Base-by-base conservation (phyloP, 805 yeast genomes). In the Candida vaughaniae region DNA sequence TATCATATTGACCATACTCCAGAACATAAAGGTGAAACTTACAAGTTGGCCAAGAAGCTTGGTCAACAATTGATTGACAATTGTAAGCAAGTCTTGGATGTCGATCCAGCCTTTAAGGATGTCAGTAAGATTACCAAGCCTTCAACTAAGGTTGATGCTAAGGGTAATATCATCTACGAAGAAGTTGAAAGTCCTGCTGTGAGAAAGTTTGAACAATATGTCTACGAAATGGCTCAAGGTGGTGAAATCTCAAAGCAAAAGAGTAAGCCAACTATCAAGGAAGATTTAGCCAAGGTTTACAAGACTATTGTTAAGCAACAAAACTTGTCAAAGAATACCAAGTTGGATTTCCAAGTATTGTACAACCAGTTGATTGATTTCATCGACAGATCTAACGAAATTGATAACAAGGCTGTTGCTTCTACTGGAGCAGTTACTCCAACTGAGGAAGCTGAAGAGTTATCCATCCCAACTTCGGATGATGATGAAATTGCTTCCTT, bases 71-170 rank as follows among this genome's bases (percentile, higher is more conserved):
- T 93, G 62, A 85, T 93, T 58, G 96, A 89, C 58, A 93, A 89
- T 75, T 91, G 98, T 79, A 79, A 80, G 56, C 95, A 89, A 66
- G 95, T 87, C 29, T 52, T 75, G 44, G 80, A 77, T 42, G 73
- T 73, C 45, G 83, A 83, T 51, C 99, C 99, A 26, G 97, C 91
- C 42, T 93, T 82, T 78, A 93, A 91, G 68, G 98, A 93, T 61
- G 95, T 93, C 44, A 76, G 87, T 42, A 82, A 82, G 58, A 97
- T 97, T 61, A 86, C 95, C 37, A 96, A 95, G 50, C 99, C 99
- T 52, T 81, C 85, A 64, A 91, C 98, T 29, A 72, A 78, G 29
- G 84, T 93, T 51, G 95, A 86, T 55, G 75, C 80, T 47, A 87
- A 83, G 70, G 99, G 99, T 65, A 85, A 81, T 58, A 78, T 93